Evolutionary conservation across 805 yeast genomes (phyloP).

Genomic region (Diddensiella santjacobensis): DNA sequence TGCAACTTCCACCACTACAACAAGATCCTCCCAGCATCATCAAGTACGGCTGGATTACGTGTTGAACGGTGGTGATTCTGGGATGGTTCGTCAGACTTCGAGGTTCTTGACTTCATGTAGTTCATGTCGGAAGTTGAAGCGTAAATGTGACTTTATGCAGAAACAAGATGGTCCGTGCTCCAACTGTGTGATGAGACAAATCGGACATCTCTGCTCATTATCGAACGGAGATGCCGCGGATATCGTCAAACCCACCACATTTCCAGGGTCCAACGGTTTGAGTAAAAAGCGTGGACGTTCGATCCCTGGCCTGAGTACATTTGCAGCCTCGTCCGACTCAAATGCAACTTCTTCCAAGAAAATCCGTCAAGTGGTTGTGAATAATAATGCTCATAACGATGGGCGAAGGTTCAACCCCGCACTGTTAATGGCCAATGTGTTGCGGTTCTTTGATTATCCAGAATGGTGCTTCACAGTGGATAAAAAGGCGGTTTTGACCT

Average conservation of each 20-base stretch:
- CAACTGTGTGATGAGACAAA: neutral
- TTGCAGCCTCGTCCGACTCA: neutral
- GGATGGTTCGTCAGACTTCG: neutral
- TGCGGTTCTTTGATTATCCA: neutral
- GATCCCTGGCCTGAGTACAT: neutral
- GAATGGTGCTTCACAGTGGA: neutral
- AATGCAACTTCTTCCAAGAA: neutral
- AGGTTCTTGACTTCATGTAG: constrained; percentile 1
- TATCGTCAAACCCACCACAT: neutral
- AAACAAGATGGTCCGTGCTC: constrained; percentile 3
- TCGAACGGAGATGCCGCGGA: constrained; percentile 1
- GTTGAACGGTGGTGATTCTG: too few species aligned
- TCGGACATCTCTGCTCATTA: constrained; percentile 1
- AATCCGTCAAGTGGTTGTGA: neutral
- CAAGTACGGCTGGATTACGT: too few species aligned
- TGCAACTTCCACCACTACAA: too few species aligned
- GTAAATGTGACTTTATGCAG: constrained; percentile 3
- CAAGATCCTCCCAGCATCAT: too few species aligned
- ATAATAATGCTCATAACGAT: neutral
- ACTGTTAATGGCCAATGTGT: neutral
- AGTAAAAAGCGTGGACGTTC: neutral
- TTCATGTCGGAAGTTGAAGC: constrained; percentile 3
- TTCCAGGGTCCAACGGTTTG: too few species aligned
- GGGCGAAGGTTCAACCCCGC: neutral
- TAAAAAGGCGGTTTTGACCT: neutral